Percentiles rank a stretch among this genome's conserved stretches.
phyloP scores from a whole-genome alignment of 805 yeast species.

The Saturnispora serradocipensis region DNA sequence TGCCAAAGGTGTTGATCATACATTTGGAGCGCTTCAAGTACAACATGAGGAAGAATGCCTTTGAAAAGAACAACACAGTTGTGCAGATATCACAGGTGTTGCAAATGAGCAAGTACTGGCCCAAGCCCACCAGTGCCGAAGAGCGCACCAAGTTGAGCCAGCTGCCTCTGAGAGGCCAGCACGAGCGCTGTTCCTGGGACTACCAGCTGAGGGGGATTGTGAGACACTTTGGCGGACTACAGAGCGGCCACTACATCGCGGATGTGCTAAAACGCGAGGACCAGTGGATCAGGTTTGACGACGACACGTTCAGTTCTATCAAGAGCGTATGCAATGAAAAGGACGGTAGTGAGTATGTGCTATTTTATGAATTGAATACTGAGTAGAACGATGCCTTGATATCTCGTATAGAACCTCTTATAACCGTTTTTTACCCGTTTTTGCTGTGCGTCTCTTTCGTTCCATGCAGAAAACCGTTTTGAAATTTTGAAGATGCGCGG shows the following conservation, averaged over 20 bases:
- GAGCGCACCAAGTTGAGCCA: conserved; percentile 39
- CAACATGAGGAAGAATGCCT: conserved; percentile 23
- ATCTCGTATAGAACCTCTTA: background rate
- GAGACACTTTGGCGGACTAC: conserved; percentile 72
- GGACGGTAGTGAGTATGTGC: conserved; percentile 12
- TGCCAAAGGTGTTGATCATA: conserved; percentile 72
- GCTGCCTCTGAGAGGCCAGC: conserved; percentile 61
- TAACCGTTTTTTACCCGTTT: background rate
- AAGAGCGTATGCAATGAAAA: conserved; percentile 3
- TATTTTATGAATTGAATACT: conserved; percentile 6
- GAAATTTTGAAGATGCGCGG: background rate
- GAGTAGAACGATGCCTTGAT: background rate
- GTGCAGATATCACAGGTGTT: conserved; percentile 56
- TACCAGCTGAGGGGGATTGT: conserved; percentile 76
- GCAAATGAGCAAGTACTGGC: conserved; percentile 65
- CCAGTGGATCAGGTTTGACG: conserved; percentile 11
- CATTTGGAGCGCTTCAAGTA: conserved; percentile 74
- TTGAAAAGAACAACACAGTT: conserved; percentile 53
- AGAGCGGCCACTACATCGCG: conserved; percentile 73
- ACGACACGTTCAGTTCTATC: conserved; percentile 2
- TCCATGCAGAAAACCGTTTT: background rate
- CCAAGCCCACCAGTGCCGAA: conserved; percentile 32
- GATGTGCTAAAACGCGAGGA: background rate
- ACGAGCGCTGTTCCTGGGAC: conserved; percentile 53
- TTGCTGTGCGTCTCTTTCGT: background rate